Evolutionary conservation across 1,139 yeast genomes (phyloP), one percentile per base, ranked within the genome.

Genomic region (Trichomonascaceae sp.): DNA sequence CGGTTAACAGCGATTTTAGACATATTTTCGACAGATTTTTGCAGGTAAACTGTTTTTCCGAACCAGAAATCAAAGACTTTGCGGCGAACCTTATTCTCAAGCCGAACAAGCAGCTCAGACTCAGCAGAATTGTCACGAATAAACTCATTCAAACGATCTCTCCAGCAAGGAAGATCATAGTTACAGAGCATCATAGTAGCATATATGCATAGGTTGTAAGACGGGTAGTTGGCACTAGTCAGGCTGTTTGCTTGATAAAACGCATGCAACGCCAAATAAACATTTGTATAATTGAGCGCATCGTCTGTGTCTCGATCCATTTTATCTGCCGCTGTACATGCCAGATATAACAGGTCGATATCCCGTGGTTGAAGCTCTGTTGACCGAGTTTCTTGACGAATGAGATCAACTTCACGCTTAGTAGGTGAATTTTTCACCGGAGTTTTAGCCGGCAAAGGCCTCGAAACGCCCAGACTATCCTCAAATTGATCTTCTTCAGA

Each of bases 241-340:
- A 63, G 53, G 9, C 55, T 45, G 49, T 63, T 63, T 19, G 60
- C 55, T 30, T 56, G 53, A 27, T 57, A 58, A 47, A 63, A 65
- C 2, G 60, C 54, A 32, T 62, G 61, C 46, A 63, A 63, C 7
- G 61, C 59, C 41, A 54, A 55, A 50, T 60, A 62, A 22, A 64
- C 56, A 47, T 60, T 62, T 3, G 63, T 57, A 49, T 63, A 53
- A 45, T 47, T 45, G 41, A 43, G 54, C 47, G 27, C 13, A 20
- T 47, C 49, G 18, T 32, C 38, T 18, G 18, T 44, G 18, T 38
- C 46, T 9, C 32, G 18, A 9, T 50, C 50, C 36, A 47, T 50
- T 17, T 46, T 52, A 52, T 64, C 67, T 1, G 65, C 65, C 2
- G 63, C 55, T 8, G 57, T 57, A 7, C 60, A 58, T 1, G 63